These are phyloP conservation scores for Barnettozyma salicaria DNA, from an alignment of 805 yeast genomes.

Conservation along the genomic window DNA sequence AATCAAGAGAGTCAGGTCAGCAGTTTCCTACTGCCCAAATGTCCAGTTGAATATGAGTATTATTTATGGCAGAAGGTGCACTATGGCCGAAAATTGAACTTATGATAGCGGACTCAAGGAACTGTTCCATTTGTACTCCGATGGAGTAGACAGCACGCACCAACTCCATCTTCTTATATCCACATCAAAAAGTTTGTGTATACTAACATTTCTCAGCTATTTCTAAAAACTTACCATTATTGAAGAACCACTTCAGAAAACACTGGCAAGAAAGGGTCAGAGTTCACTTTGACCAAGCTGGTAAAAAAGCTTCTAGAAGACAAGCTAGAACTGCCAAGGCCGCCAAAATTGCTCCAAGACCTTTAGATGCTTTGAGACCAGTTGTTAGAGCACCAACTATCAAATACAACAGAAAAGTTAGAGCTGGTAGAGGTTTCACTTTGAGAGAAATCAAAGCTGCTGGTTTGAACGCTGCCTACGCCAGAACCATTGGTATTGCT, in stretches of 20 bases:
- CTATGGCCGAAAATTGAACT: no score
- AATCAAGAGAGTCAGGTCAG: no score
- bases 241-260: conserved; percentile 99
- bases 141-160: no score
- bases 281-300: conserved; percentile 99
- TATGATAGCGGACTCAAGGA: no score
- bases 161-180: no score
- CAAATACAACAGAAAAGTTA: conserved; percentile 98
- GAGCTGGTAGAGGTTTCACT: conserved; percentile 99
- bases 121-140: no score
- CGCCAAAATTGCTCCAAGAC: conserved; percentile 95
- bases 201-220: conserved; percentile 57
- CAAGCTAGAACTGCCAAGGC: conserved; percentile 90
- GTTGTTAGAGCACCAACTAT: conserved; percentile 98
- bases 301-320: conserved; percentile 98
- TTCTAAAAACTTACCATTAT: conserved; percentile 97
- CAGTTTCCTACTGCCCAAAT: no score
- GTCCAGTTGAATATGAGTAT: no score
- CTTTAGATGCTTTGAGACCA: conserved; percentile 94
- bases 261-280: conserved; percentile 99
- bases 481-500: conserved; percentile 97
- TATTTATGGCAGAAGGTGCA: no score
- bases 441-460: conserved; percentile 97
- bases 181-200: no score
- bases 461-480: conserved; percentile 89